Conservation (phyloP, 495 filamentous ascomycete species). For the Tuber borchii region DNA sequence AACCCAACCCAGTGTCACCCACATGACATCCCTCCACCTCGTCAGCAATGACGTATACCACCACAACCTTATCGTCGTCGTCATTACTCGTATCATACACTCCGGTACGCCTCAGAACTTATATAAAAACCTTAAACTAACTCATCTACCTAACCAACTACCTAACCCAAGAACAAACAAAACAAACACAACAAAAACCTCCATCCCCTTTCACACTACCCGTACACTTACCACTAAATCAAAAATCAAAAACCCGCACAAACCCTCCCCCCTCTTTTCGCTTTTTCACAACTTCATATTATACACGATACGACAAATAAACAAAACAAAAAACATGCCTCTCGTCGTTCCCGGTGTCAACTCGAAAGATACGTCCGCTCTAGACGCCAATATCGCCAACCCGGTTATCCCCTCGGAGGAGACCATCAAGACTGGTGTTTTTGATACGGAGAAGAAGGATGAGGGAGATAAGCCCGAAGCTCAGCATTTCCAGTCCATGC, state of each 20-base stretch:
- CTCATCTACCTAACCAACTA: not conserved
- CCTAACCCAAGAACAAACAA: slow-evolving; percentile 4
- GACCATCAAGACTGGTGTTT: slow-evolving; percentile 29
- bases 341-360: slow-evolving; percentile 38
- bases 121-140: slow-evolving; percentile 27
- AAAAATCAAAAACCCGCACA: not conserved
- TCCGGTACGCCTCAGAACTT: not conserved
- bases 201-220: not conserved
- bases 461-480: slow-evolving; percentile 13
- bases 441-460: slow-evolving; percentile 16
- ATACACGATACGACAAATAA: slow-evolving; percentile 6
- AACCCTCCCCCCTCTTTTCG: not conserved
- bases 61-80: not conserved
- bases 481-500: slow-evolving; percentile 30
- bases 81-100: too few relatives aligned
- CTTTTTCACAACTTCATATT: not conserved
- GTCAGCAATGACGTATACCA: not conserved
- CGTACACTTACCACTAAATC: not conserved
- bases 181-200: slow-evolving; percentile 8
- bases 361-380: slow-evolving; percentile 25
- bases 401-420: slow-evolving; percentile 31
- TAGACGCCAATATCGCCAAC: slow-evolving; percentile 10
- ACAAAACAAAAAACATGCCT: slow-evolving; percentile 23
- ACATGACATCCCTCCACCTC: not conserved
- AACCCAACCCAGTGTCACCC: not conserved